A percentile compares a stretch with the other conserved stretches of the same genome.
These are phyloP conservation scores for Nothomitra cinnamomea DNA, from an alignment of 2,329 filamentous ascomycete genomes.

Conservation along the genomic window DNA sequence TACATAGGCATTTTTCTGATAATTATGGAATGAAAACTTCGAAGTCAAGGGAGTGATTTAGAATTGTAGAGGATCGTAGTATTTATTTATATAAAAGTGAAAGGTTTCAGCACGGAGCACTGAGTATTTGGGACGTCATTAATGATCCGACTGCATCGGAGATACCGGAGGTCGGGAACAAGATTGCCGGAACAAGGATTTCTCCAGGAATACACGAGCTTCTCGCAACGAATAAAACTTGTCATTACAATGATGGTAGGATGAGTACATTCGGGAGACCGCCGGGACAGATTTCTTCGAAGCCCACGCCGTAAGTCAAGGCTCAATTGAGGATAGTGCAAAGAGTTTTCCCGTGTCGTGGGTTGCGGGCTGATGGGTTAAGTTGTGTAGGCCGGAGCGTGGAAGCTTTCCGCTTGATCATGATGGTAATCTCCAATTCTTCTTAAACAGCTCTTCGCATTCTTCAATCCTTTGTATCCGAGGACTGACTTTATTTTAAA, in stretches of 20 bases:
- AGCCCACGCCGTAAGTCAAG: constrained; percentile 49
- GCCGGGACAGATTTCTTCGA: constrained; percentile 45
- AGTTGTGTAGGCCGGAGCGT: constrained; percentile 54
- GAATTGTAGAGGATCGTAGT: too few species aligned
- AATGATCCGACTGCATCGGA: too few species aligned
- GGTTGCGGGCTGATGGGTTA: background rate
- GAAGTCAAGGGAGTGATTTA: too few species aligned
- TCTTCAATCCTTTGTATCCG: background rate
- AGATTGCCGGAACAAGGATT: background rate
- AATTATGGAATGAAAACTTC: too few species aligned
- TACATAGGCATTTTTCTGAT: background rate
- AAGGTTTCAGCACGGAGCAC: too few species aligned
- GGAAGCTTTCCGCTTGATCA: constrained; percentile 96
- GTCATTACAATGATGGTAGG: background rate
- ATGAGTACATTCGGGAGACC: constrained; percentile 56
- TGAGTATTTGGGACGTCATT: too few species aligned
- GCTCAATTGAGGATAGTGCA: background rate
- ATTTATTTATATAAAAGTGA: too few species aligned
- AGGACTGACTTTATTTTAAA: constrained; percentile 3
- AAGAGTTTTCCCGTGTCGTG: background rate
- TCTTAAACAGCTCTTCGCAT: background rate
- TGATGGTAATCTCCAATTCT: constrained; percentile 38
- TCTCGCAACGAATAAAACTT: too few species aligned
- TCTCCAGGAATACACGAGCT: background rate
- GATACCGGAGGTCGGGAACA: too few species aligned